Evolutionary conservation across 129 eudicot species (phyloP), one percentile per base, ranked within the genome.

Genomic region (Pulicaria dysenterica): DNA sequence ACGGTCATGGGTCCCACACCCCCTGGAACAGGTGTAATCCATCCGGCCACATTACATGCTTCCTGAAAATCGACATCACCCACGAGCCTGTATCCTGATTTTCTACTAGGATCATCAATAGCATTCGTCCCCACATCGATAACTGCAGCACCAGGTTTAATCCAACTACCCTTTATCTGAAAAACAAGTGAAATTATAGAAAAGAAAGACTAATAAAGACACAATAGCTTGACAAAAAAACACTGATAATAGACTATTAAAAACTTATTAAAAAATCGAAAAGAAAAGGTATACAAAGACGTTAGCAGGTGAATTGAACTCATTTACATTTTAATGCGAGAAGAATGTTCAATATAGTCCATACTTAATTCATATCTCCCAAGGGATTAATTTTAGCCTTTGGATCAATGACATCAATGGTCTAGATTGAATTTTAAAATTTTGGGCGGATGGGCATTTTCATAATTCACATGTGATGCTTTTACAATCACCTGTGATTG

Each of bases 1-100:
- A 90, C 97, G 19, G 97, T 94, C 96, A 94, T 85, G 12, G 96
- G 99, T 34, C 99, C 99, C 37, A 95, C 99, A 7, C 99, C 99
- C 2, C 99, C 99, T 8, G 99, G 99, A 75, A 95, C 99, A 1
- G 99, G 99, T 36, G 99, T 95, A 38, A 95, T 74, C 67, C 84
- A 95, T 73, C 97, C 99, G 8, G 99, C 99, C 40, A 91, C 96
- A 58, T 91, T 82, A 53, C 96, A 86, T 9, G 90, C 99, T 88
- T 91, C 95, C 2, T 73, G 63, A 79, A 79, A 95, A 78, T 91
- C 94, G 38, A 91, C 97, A 64, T 95, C 97, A 55, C 99, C 99
- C 64, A 95, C 99, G 6, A 95, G 97, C 79, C 96, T 81, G 60
- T 90, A 95, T 40, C 97, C 99, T 40, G 95, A 47, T 77, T 95